These are phyloP conservation scores for Oxytropis ochrocephala DNA, from an alignment of 306 rosid genomes.

Conservation along the genomic window DNA sequence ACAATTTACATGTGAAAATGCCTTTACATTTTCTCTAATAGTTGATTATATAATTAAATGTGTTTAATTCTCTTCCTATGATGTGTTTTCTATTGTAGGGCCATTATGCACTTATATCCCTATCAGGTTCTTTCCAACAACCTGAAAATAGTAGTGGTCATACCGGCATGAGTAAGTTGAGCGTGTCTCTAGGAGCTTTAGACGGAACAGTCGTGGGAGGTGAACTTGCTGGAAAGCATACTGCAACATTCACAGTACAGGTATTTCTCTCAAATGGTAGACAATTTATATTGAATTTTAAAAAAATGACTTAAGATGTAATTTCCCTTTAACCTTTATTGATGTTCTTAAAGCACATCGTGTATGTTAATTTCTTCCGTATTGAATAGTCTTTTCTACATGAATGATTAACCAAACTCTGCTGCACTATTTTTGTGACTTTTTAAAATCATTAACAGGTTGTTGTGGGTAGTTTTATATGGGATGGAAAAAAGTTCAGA, in stretches of 20 bases:
- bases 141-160: slow-evolving; percentile 41
- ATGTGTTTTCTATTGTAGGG: slow-evolving; percentile 45
- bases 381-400: background rate
- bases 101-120: slow-evolving; percentile 58
- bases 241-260: slow-evolving; percentile 71
- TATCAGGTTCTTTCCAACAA: slow-evolving; percentile 41
- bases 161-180: slow-evolving; percentile 41
- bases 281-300: background rate
- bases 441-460: slow-evolving; percentile 45
- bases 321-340: background rate
- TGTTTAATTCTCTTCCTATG: background rate
- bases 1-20: background rate
- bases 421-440: background rate
- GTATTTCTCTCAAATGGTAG: slow-evolving; percentile 31
- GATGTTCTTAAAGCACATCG: background rate
- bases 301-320: background rate
- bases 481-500: slow-evolving; percentile 49
- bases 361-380: background rate
- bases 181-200: slow-evolving; percentile 47
- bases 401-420: background rate
- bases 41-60: background rate
- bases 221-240: slow-evolving; percentile 56
- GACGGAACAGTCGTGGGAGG: slow-evolving; percentile 75
- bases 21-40: background rate
- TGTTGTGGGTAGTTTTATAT: slow-evolving; percentile 60